These are phyloP conservation scores for Phytophthora sansomeana DNA, from an alignment of 352 stramenopile genomes.

Conservation along the genomic window DNA sequence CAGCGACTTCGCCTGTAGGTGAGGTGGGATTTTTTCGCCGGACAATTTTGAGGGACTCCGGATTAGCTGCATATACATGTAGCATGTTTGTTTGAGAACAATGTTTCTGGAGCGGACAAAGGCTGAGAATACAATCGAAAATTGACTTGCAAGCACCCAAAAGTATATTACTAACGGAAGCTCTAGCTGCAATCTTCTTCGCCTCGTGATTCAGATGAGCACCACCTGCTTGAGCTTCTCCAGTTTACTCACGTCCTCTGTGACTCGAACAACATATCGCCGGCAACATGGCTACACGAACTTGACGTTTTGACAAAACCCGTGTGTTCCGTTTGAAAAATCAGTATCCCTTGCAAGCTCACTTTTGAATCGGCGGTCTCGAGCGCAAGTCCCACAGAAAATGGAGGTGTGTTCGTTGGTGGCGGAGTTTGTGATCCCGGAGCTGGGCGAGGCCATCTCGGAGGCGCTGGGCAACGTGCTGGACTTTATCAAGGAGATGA, in stretches of 20 bases:
- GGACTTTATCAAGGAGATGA: conserved; percentile 31
- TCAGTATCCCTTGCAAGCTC: too few species aligned
- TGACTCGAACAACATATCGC: conserved; percentile 81
- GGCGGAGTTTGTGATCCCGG: conserved; percentile 29
- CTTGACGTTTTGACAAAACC: not conserved
- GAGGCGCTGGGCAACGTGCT: conserved; percentile 29
- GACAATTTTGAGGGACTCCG: too few species aligned
- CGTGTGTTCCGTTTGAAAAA: not conserved
- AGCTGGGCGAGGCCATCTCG: conserved; percentile 32
- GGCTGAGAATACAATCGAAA: too few species aligned
- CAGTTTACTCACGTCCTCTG: conserved; percentile 82
- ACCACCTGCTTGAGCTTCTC: conserved; percentile 87
- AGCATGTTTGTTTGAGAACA: too few species aligned
- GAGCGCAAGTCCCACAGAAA: not conserved
- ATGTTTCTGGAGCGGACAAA: too few species aligned
- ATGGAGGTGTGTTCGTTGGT: not conserved
- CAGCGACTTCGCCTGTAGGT: too few species aligned
- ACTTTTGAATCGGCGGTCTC: not conserved
- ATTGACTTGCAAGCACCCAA: too few species aligned
- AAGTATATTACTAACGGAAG: too few species aligned
- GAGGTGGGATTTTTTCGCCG: too few species aligned
- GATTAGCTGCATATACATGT: too few species aligned
- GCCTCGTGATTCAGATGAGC: conserved; percentile 77
- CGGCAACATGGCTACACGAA: not conserved
- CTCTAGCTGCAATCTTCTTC: conserved; percentile 76